Conservation (phyloP, 2,329 filamentous ascomycete genomes). For the Verruconis gallopava region DNA sequence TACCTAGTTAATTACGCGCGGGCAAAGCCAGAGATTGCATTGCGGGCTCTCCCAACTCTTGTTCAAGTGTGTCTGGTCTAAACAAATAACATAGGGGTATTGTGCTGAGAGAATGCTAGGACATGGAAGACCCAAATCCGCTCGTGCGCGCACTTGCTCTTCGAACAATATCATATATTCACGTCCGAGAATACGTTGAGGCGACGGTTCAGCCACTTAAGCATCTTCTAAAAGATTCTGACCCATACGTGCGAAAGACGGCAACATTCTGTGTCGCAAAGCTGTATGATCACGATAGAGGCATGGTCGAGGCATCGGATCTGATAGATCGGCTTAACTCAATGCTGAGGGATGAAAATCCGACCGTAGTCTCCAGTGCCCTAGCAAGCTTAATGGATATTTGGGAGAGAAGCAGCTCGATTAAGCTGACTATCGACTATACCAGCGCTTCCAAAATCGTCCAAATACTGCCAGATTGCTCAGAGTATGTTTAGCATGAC, state of each 20-base stretch:
- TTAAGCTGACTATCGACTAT: conserved; percentile 97
- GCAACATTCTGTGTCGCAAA: conserved; percentile 95
- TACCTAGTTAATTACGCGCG: conserved; percentile 95
- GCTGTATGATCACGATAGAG: conserved; percentile 88
- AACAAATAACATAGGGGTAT: no score
- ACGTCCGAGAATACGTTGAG: conserved; percentile 91
- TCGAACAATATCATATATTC: conserved; percentile 93
- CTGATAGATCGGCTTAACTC: conserved; percentile 83
- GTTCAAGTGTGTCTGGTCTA: conserved; percentile 51
- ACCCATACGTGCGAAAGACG: conserved; percentile 96
- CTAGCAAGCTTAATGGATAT: conserved; percentile 90
- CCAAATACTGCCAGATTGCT: conserved; percentile 89
- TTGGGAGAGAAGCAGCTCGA: conserved; percentile 93
- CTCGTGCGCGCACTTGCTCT: conserved; percentile 83
- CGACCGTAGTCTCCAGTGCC: conserved; percentile 91
- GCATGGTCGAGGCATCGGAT: conserved; percentile 80
- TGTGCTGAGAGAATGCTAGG: conserved; percentile 36
- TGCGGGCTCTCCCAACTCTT: conserved; percentile 83
- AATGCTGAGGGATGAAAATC: conserved; percentile 89
- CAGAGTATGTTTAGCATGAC: conserved; percentile 54
- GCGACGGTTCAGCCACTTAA: conserved; percentile 77
- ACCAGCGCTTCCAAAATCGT: conserved; percentile 96
- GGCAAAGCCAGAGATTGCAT: conserved; percentile 82
- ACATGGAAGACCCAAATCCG: conserved; percentile 88
- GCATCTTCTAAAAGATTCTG: conserved; percentile 66